Percentiles rank a stretch among this genome's conserved stretches.
Evolutionary conservation across 202 grass and related monocot genomes (phyloP).

Genomic region (Dendrocalamus latiflorus): DNA sequence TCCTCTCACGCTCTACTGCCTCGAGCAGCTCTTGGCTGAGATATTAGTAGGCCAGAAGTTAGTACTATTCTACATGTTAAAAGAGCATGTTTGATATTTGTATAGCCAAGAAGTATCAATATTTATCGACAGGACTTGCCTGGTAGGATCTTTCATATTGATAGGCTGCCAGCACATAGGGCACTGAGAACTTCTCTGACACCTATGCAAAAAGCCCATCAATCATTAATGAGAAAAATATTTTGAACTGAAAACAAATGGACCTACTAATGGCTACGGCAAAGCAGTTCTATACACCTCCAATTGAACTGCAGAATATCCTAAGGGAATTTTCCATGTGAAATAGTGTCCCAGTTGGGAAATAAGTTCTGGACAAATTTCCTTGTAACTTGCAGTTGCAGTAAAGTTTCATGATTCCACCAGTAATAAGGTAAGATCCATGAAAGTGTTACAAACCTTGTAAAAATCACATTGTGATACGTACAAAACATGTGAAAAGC

Average conservation of each 20-base stretch:
- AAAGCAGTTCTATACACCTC: background rate
- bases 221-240: conserved; percentile 16
- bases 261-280: background rate
- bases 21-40: conserved; percentile 84
- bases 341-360: background rate
- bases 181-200: conserved; percentile 96
- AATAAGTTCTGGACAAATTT: background rate
- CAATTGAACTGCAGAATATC: conserved; percentile 13
- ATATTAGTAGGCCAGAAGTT: conserved; percentile 25
- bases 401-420: background rate
- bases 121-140: conserved; percentile 40
- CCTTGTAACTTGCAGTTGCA: background rate
- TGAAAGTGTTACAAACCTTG: background rate
- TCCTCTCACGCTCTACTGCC: conserved; percentile 68
- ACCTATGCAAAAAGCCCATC: conserved; percentile 48
- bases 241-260: conserved; percentile 20
- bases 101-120: background rate
- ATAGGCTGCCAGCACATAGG: conserved; percentile 97
- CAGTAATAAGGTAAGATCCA: background rate
- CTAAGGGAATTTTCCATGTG: background rate
- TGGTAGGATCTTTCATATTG: conserved; percentile 87
- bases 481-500: background rate
- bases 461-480: background rate
- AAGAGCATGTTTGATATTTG: conserved; percentile 1
- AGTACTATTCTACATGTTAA: conserved; percentile 22